These are phyloP conservation scores for Phytophthora syringae DNA, from an alignment of 352 stramenopile species.

Conservation along the genomic window DNA sequence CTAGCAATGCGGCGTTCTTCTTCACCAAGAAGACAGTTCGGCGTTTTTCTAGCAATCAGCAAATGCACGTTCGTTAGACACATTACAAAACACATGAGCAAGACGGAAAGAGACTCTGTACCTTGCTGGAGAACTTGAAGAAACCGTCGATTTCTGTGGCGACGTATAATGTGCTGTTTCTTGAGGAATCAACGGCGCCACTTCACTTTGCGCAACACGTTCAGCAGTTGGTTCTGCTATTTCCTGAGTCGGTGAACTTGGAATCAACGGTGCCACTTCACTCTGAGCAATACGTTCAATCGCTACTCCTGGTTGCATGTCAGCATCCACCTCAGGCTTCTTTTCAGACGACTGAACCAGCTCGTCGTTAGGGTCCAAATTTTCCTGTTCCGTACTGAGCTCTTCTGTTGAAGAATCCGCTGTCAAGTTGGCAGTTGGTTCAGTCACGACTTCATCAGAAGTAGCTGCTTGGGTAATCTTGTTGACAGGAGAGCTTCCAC, in stretches of 20 bases:
- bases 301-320: conserved; percentile 1
- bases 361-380: not conserved
- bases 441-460: not conserved
- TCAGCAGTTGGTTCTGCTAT: not conserved
- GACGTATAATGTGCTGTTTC: not conserved
- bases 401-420: not conserved
- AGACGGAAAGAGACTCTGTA: conserved; percentile 1
- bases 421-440: not conserved
- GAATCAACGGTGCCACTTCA: conserved; percentile 13
- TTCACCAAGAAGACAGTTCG: not conserved
- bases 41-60: conserved; percentile 15
- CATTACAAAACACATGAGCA: not conserved
- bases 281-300: conserved; percentile 4
- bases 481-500: not conserved
- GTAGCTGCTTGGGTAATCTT: conserved; percentile 1
- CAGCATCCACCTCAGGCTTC: not conserved
- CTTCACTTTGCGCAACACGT: conserved; percentile 10
- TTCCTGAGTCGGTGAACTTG: not conserved
- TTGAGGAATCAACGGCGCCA: conserved; percentile 7
- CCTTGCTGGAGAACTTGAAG: conserved; percentile 21
- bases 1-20: conserved; percentile 20
- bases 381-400: conserved; percentile 1
- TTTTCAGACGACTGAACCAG: not conserved
- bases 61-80: not conserved
- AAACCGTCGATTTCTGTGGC: not conserved